Base-by-base conservation (phyloP, 106 monocot genomes). In the Posidonia australis region DNA sequence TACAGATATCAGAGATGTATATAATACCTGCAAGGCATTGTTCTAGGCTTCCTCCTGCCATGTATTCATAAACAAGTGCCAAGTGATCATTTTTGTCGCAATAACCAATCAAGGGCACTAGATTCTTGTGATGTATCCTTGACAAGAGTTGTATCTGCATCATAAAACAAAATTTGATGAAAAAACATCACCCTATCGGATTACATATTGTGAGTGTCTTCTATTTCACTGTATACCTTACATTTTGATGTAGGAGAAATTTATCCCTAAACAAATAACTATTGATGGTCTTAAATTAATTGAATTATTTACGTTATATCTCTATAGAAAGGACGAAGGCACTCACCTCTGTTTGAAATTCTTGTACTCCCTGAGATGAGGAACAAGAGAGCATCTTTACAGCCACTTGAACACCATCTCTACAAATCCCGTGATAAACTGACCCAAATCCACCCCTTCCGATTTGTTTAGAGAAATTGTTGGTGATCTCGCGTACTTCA, bases 1-100 rank as follows among this genome's bases (percentile, higher is more conserved):
- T 44, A 7, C 44, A 44, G 5, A 44, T 6, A 54, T n/a, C n/a
- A n/a, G n/a, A n/a, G n/a, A n/a, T n/a, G n/a, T n/a, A 19, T 60
- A 60, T 60, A 0, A 0, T 18, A 31, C 30, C 63, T 43, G 44
- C n/a, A 13, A 63, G 19, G 23, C 18, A 20, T 7, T 63, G 12
- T 42, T 44, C 21, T 44, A 63, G n/a, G 42, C 63, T 63, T 63
- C 63, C 63, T 45, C 44, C 63, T 43, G 13, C 18, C 36, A 63
- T 63, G 21, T 63, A 63, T 31, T 63, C 58, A 30, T 58, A 58
- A 3, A 63, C 43, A 44, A 63, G 63, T 23, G 63, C 63, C 13
- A 63, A 32, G 44, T 63, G 43, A 13, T 63, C 12, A 7, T 7
- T 22, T 9, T 45, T 42, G 21, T 19, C 20, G 13, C 63, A 63